Base-by-base conservation (phyloP, 345 rosid species). In the Heritiera littoralis region DNA sequence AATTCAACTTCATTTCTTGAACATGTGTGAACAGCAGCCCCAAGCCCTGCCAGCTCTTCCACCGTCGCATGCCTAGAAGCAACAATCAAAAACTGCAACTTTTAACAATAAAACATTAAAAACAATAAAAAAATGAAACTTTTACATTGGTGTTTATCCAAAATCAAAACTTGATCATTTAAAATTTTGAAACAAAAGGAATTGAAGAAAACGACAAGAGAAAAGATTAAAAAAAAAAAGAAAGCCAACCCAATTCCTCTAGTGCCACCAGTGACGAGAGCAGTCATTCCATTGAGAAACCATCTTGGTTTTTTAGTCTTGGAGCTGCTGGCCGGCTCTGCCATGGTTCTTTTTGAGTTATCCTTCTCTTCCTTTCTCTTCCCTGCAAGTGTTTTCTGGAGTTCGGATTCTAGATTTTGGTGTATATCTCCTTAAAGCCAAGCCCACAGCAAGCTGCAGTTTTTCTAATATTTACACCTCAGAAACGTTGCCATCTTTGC, bases 201-300 rank as follows among this genome's bases (percentile, higher is more conserved):
- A 43, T 43, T 38, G 7, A 43, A 43, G 45, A 1, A 54, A 35
- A 72, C 18, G 4, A 18, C 2, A 17, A 43, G 54, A 70, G 41
- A 17, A 32, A 54, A 61, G 17, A 48, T 17, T 28, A 52, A 32
- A 49, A 2, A 8, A 2, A 8, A 1, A 13, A 73, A 65, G 32
- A 9, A 71, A 28, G 9, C 80, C 30, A 40, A 90, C 95, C 93
- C 93, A 28, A 91, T 89, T 81, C 95, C 95, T 67, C 87, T 79
- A 80, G 92, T 89, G 59, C 92, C 95, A 45, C 93, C 92, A 5
- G 91, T 89, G 78, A 91, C 93, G 13, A 90, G 85, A 43, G 95
- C 93, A 2, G 89, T 90, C 86, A 75, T 79, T 66, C 90, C 93
- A 30, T 74, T 76, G 55, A 93, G 94, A 65, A 86, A 91, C 98